These are phyloP conservation scores for Camellia lanceoleosa DNA, from an alignment of 148 eudicot species.

Conservation along the genomic window DNA sequence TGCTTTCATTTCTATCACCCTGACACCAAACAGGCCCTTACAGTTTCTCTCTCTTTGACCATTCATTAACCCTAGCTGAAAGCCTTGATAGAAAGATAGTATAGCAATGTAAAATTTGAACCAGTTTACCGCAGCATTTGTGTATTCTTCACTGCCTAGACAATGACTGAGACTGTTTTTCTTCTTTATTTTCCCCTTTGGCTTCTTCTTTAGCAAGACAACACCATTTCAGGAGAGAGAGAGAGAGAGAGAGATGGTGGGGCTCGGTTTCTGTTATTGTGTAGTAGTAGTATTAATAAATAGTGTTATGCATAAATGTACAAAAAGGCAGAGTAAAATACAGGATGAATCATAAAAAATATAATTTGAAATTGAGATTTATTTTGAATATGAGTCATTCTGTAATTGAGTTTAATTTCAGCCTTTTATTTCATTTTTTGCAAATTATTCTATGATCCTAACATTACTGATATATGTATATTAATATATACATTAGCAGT, in stretches of 20 bases:
- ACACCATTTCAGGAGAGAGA: neutral
- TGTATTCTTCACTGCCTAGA: slow-evolving; percentile 13
- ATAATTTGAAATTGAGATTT: too few species aligned
- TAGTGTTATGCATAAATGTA: slow-evolving; percentile 10
- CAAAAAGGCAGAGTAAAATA: neutral
- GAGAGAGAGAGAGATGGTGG: neutral
- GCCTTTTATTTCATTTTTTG: too few species aligned
- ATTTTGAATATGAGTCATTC: too few species aligned
- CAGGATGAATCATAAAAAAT: too few species aligned
- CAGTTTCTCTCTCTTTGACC: slow-evolving; percentile 14
- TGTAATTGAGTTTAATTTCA: too few species aligned
- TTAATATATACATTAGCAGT: too few species aligned
- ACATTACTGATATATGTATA: too few species aligned
- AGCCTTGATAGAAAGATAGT: neutral
- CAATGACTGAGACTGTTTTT: slow-evolving; percentile 38
- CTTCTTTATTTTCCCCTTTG: slow-evolving; percentile 40
- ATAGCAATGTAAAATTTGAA: neutral
- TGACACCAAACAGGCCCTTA: slow-evolving; percentile 13
- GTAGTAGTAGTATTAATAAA: neutral
- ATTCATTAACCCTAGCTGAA: slow-evolving; percentile 10
- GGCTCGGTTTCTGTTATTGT: neutral
- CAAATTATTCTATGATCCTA: too few species aligned
- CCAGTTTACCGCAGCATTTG: neutral
- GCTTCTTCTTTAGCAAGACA: slow-evolving; percentile 29
- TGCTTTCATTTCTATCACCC: slow-evolving; percentile 38